Evolutionary conservation across 371 early-diverging fungal genomes (phyloP), one percentile per base, ranked within the genome.

Genomic region (Haplosporangium sp.): DNA sequence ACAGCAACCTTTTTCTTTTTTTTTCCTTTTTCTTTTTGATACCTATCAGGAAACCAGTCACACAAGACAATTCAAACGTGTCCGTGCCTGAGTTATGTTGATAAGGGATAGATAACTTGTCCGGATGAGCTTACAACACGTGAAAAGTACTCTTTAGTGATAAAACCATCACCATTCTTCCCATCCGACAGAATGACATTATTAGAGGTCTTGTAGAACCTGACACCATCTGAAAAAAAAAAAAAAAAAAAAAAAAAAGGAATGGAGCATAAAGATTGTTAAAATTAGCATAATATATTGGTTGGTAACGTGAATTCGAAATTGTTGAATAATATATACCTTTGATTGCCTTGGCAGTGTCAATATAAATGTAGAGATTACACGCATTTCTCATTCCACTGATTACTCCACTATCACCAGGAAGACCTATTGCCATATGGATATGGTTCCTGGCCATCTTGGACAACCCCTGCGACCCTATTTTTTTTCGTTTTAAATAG

Each of bases 401-500:
- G 63, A 89, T 91, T 15, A 95, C 95, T 1, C 85, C 89, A 17
- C 83, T 73, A 20, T 90, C 91, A 10, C 91, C 92, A 0, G 87
- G 91, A 57, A 89, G 74, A 0, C 96, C 96, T 2, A 86, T 62
- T 0, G 97, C 95, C 77, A 94, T 90, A 72, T 97, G 98, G 58
- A 97, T 95, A 85, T 97, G 96, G 55, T 93, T 93, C 47, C 98
- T 89, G n/a, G 59, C 61, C 97, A 97, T 97, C 27, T 72, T 82
- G 7, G 83, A 87, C 34, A 97, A 84, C 1, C 96, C 96, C 9
- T 87, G 59, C 10, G 83, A 27, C 3, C 34, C 53, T 47, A 27
- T 45, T 61, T 61, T 42, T 40, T 44, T 47, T 53, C 11, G 61
- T 42, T 55, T 35, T 57, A 17, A 3, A 19, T 27, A 27, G 27